phyloP scores from a whole-genome alignment of 805 yeast genomes.

The Spathaspora gorwiae region DNA sequence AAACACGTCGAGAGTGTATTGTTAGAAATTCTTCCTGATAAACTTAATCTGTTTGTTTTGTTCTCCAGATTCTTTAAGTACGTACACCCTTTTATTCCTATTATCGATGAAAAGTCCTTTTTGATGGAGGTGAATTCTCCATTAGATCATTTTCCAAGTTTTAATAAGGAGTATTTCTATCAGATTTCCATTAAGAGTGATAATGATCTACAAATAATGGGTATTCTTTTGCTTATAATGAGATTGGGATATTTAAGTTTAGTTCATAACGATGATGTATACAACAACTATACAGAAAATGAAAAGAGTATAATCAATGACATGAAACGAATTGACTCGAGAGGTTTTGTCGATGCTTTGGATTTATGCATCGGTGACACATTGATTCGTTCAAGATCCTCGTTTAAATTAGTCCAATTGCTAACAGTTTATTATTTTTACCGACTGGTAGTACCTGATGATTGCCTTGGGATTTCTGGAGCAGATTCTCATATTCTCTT shows the following conservation, averaged over 20 bases:
- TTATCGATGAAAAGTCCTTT: constrained; percentile 27
- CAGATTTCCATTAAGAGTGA: constrained; percentile 24
- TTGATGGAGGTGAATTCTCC: constrained; percentile 20
- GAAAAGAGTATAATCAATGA: constrained; percentile 28
- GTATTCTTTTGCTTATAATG: constrained; percentile 24
- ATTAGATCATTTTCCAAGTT: constrained; percentile 20
- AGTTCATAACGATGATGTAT: constrained; percentile 28
- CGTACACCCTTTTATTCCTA: constrained; percentile 37
- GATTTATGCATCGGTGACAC: constrained; percentile 32
- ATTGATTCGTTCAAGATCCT: constrained; percentile 23
- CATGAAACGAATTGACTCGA: constrained; percentile 23
- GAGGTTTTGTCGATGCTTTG: constrained; percentile 25
- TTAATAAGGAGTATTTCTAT: constrained; percentile 13
- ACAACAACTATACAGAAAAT: constrained; percentile 21
- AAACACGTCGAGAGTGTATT: constrained; percentile 23
- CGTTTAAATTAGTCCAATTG: constrained; percentile 33
- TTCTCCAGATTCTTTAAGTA: constrained; percentile 32
- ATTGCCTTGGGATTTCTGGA: constrained; percentile 38
- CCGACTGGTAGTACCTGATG: constrained; percentile 36
- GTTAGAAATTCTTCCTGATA: constrained; percentile 26
- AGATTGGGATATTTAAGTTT: constrained; percentile 37
- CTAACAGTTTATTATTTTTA: constrained; percentile 30
- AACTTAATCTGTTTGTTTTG: constrained; percentile 19
- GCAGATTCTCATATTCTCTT: constrained; percentile 35
- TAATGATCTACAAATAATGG: constrained; percentile 26